A percentile compares a stretch with the other conserved stretches of the same genome.
phyloP scores from a whole-genome alignment of 768 basidiomycete genomes.

The Lepiota brunneoincarnata region DNA sequence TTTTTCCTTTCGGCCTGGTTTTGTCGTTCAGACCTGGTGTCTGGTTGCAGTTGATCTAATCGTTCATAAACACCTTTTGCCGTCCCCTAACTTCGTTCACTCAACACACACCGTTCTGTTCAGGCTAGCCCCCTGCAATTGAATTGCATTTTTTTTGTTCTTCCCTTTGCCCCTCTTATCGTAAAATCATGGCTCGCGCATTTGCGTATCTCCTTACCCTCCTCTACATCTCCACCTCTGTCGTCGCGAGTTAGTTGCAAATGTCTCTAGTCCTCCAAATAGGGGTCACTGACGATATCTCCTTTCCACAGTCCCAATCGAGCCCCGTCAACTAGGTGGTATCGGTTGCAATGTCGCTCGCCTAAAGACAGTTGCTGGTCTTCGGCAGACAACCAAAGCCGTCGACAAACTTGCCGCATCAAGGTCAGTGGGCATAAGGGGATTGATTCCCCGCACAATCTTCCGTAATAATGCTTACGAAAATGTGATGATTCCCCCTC shows the following conservation, averaged over 20 bases:
- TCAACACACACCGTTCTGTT: not conserved
- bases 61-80: not conserved
- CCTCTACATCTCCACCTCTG: not conserved
- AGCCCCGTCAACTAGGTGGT: conserved; percentile 12
- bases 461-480: too few relatives aligned
- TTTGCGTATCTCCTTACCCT: not conserved
- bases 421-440: not conserved
- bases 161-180: not conserved
- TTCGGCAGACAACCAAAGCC: conserved; percentile 19
- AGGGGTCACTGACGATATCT: not conserved
- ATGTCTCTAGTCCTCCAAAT: not conserved
- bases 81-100: not conserved
- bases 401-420: conserved; percentile 18
- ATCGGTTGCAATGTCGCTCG: conserved; percentile 22
- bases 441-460: too few relatives aligned
- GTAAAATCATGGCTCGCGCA: conserved; percentile 1
- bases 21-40: conserved; percentile 10
- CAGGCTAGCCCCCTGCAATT: conserved; percentile 7
- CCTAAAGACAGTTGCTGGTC: conserved; percentile 21
- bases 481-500: not conserved
- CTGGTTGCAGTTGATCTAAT: not conserved
- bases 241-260: not conserved
- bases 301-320: conserved; percentile 4
- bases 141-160: not conserved
- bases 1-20: not conserved